phyloP scores from a whole-genome alignment of 768 basidiomycete genomes.

The Phlegmacium glaucopus region DNA sequence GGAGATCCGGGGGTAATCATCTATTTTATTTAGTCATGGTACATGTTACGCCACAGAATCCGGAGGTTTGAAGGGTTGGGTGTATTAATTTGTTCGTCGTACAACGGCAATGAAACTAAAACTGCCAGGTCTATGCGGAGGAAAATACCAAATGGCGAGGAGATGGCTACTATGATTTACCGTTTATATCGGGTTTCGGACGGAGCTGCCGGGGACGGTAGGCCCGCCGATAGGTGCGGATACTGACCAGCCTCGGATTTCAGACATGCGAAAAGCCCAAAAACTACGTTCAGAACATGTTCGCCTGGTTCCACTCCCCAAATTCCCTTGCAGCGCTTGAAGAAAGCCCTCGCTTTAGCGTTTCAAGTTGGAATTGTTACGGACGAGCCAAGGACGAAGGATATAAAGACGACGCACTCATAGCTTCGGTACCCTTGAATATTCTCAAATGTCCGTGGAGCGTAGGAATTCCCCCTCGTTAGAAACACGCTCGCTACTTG shows the following conservation, averaged over 20 bases:
- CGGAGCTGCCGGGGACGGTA: conserved; percentile 28
- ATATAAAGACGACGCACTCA: conserved; percentile 21
- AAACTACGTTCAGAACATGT: conserved; percentile 36
- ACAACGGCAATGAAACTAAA: too few species aligned
- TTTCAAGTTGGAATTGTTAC: conserved; percentile 34
- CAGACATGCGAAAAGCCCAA: conserved; percentile 35
- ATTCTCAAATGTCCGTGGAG: conserved; percentile 42
- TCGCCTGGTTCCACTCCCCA: conserved; percentile 22
- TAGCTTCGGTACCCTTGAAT: conserved; percentile 18
- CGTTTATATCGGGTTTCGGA: conserved; percentile 23
- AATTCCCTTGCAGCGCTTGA: conserved; percentile 11
- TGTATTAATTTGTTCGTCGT: too few species aligned
- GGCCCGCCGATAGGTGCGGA: conserved; percentile 41
- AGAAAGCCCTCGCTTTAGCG: conserved; percentile 12
- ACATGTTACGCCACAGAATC: conserved; percentile 13
- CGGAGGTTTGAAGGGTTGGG: not conserved
- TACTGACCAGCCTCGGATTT: conserved; percentile 34
- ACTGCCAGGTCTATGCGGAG: not conserved
- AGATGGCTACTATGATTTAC: conserved; percentile 6
- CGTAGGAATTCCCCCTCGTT: conserved; percentile 39
- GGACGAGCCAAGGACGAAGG: conserved; percentile 23
- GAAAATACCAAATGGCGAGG: conserved; percentile 12
- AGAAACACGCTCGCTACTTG: conserved; percentile 59
- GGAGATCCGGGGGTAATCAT: conserved; percentile 20
- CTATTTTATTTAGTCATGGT: conserved; percentile 12